Conservation (phyloP, 2,329 filamentous ascomycete genomes). For the Microascus cirrosus region DNA sequence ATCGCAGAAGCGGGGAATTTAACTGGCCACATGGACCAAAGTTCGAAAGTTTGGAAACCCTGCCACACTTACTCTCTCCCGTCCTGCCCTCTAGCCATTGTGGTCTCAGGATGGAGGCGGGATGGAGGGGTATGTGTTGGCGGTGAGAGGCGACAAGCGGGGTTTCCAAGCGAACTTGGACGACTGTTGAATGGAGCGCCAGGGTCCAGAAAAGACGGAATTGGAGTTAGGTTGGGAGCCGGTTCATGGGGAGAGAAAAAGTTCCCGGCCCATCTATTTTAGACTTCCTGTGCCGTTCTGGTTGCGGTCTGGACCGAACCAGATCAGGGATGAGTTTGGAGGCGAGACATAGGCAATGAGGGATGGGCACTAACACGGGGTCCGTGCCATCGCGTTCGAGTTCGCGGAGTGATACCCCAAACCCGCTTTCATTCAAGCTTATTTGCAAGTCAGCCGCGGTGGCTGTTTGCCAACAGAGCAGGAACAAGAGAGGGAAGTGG, state of each 20-base stretch:
- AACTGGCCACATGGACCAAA: not conserved
- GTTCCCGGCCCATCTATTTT: not conserved
- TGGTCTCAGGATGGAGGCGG: not conserved
- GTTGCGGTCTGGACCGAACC: not conserved
- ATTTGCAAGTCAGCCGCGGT: not conserved
- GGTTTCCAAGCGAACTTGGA: not conserved
- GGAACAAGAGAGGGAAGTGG: not conserved
- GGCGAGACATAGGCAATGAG: not conserved
- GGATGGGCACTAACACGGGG: not conserved
- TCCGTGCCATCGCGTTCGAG: too few relatives aligned
- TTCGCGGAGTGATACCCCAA: not conserved
- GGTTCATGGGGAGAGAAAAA: not conserved
- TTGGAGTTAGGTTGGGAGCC: not conserved
- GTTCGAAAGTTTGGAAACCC: not conserved
- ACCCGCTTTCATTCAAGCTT: not conserved
- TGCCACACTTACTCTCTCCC: not conserved
- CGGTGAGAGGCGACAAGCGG: not conserved
- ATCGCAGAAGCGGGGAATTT: not conserved
- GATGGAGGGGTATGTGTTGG: not conserved
- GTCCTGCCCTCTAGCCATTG: not conserved
- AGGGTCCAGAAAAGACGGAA: not conserved
- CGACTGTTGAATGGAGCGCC: not conserved
- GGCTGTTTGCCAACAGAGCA: not conserved
- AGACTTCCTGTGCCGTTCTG: not conserved
- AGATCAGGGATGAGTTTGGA: not conserved